A percentile compares a stretch with the other conserved stretches of the same genome.
Conservation (phyloP, 306 rosid genomes). For the Crotalaria pallida region DNA sequence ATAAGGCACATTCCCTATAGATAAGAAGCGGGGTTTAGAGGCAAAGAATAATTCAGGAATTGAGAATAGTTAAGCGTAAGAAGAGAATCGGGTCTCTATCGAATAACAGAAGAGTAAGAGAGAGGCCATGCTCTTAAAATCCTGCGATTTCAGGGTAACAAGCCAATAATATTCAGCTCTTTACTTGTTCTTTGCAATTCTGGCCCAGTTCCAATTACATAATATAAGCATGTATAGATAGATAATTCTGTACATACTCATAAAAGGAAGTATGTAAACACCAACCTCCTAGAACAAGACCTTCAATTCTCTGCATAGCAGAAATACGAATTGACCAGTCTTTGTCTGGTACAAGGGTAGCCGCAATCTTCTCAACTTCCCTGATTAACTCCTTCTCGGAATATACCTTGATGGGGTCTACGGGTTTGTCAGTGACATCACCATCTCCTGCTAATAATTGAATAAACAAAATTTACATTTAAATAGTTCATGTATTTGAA, state of each 20-base stretch:
- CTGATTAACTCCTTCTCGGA: conserved; percentile 91
- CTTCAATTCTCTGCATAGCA: conserved; percentile 95
- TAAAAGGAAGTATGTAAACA: conserved; percentile 12
- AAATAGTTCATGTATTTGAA: conserved; percentile 3
- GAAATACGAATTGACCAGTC: conserved; percentile 95
- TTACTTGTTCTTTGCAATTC: too few species aligned
- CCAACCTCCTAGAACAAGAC: conserved; percentile 91
- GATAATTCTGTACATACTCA: conserved; percentile 8
- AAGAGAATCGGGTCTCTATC: too few species aligned
- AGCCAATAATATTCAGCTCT: too few species aligned
- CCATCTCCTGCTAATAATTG: conserved; percentile 62
- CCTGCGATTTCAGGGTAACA: too few species aligned
- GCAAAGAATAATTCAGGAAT: too few species aligned
- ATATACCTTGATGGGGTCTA: conserved; percentile 85
- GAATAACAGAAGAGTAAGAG: too few species aligned
- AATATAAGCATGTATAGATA: conserved; percentile 10
- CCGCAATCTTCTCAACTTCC: conserved; percentile 92
- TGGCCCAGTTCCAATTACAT: too few species aligned
- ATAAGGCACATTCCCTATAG: too few species aligned
- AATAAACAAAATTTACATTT: conserved; percentile 14
- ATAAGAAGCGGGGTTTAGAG: too few species aligned
- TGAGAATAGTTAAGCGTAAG: too few species aligned
- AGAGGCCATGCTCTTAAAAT: too few species aligned
- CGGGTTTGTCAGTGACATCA: conserved; percentile 66
- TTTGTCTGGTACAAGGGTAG: conserved; percentile 94